Conservation (phyloP, 148 eudicot species). For the Fallopia convolvulus region DNA sequence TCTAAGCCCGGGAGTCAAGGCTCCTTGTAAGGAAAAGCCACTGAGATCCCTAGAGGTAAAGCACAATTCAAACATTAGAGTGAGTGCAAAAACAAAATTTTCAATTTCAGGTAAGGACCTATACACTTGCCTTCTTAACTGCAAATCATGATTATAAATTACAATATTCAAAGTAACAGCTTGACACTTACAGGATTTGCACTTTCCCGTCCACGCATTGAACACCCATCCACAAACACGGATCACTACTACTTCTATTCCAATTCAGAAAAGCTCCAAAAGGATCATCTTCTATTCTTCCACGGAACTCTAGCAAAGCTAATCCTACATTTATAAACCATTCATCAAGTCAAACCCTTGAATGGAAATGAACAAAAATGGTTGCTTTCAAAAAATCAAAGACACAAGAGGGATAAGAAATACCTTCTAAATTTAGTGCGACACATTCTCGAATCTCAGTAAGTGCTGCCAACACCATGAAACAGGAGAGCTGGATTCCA, state of each 20-base stretch:
- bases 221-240: constrained; percentile 42
- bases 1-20: constrained; percentile 27
- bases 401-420: background rate
- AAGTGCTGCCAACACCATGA: constrained; percentile 42
- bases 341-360: background rate
- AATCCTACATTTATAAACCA: constrained; percentile 20
- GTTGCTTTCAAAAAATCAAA: background rate
- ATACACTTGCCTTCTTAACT: too few relatives aligned
- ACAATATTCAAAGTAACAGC: background rate
- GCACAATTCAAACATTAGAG: background rate
- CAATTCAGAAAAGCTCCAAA: constrained; percentile 32
- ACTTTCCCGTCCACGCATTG: constrained; percentile 34
- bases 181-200: constrained; percentile 32
- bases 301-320: constrained; percentile 37
- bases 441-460: constrained; percentile 34
- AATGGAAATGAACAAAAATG: background rate
- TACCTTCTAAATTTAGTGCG: constrained; percentile 40
- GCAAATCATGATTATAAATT: background rate
- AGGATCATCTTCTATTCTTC: constrained; percentile 35
- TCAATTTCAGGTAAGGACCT: background rate
- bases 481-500: constrained; percentile 40
- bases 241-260: constrained; percentile 31
- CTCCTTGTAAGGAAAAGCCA: constrained; percentile 36
- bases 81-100: background rate
- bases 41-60: constrained; percentile 26